Evolutionary conservation across 2,329 filamentous ascomycete genomes (phyloP), one percentile per base, ranked within the genome.

Genomic region (Pseudocercospora fuligena): DNA sequence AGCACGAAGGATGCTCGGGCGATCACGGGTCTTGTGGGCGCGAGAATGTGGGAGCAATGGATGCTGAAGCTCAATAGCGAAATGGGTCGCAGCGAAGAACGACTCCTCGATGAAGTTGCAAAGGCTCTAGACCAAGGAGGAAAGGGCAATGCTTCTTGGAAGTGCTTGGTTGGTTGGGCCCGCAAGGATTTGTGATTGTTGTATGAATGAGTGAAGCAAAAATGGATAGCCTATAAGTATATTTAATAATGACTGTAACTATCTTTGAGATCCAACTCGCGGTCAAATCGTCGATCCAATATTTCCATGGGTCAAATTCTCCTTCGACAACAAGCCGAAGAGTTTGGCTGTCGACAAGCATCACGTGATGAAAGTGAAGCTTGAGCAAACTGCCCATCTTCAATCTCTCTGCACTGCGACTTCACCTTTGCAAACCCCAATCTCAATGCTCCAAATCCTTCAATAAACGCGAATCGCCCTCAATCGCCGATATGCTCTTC

Each of bases 21-120:
- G 47, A 84, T 97, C 70, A 91, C 92, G 12, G 94, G 94, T 21
- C 82, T 98, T 47, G 88, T 94, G 0, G 95, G 93, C 4, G 90
- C 91, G 27, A 95, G 93, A 89, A 89, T 90, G 78, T 99, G 94
- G 94, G 95, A 99, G 85, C 91, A 92, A 78, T 99, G 95, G 95
- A 87, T 98, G 78, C 82, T 97, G 72, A 92, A 93, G 75, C 86
- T 94, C 74, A 92, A 95, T 81, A 87, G 90, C 81, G 94, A 97
- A 83, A 95, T 92, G 76, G 91, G 92, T 27, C 89, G 92, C 76
- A 83, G 84, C 36, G 82, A 84, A 65, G 78, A 80, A 56, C 82
- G 79, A 66, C 78, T 87, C 61, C 74, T 89, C 60, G 84, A 87
- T 66, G 86, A 85, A 27, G 82, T 89, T 19, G 83, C 85, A 21